Evolutionary conservation across 2,329 filamentous ascomycete genomes (phyloP).

Genomic region (Penicillium verrucosum): DNA sequence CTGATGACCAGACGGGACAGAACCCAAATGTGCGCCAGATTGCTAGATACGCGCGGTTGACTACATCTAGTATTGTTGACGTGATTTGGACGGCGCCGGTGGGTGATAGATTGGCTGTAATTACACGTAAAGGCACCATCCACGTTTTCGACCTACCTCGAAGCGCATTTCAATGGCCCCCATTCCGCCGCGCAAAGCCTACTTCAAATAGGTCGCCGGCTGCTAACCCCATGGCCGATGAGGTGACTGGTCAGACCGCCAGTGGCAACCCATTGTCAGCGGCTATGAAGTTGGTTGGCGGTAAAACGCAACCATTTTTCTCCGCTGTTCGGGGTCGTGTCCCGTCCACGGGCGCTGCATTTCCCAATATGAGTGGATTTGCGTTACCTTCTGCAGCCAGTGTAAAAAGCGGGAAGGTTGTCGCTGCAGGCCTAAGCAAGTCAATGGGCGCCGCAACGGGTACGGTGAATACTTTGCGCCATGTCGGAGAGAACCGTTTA

Average conservation of each 20-base stretch:
- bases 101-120: constrained; percentile 78
- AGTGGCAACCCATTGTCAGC: constrained; percentile 57
- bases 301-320: constrained; percentile 58
- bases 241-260: constrained; percentile 45
- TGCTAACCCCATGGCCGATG: constrained; percentile 46
- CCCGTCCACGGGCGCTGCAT: constrained; percentile 45
- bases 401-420: constrained; percentile 46
- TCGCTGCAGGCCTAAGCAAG: constrained; percentile 50
- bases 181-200: constrained; percentile 53
- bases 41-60: constrained; percentile 86
- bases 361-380: constrained; percentile 44
- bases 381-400: constrained; percentile 47
- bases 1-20: constrained; percentile 33
- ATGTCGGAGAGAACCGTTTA: constrained; percentile 49
- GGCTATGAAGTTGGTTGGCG: constrained; percentile 67
- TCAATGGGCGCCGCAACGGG: constrained; percentile 49
- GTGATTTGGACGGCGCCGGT: constrained; percentile 81
- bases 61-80: constrained; percentile 84
- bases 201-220: constrained; percentile 33
- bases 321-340: constrained; percentile 60
- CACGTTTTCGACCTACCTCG: constrained; percentile 85
- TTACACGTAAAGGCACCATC: constrained; percentile 92
- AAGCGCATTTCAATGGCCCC: constrained; percentile 83
- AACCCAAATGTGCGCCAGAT: constrained; percentile 67
- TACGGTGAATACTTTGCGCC: constrained; percentile 48